Evolutionary conservation across 2,329 filamentous ascomycete genomes (phyloP).

Genomic region (Scleromitrula shiraiana): DNA sequence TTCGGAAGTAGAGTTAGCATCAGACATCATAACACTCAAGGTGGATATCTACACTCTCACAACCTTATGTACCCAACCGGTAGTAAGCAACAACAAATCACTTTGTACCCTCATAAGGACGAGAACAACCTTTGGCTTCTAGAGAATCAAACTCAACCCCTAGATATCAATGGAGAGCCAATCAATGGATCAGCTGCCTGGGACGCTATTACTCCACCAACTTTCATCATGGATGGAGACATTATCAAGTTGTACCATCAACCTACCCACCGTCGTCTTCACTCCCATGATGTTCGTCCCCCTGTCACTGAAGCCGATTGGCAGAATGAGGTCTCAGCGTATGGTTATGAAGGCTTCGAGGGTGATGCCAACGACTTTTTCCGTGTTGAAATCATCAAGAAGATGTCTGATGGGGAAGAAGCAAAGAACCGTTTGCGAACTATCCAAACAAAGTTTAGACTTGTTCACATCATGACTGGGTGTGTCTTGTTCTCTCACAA

Average conservation of each 20-base stretch:
- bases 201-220: constrained; percentile 61
- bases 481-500: constrained; percentile 97
- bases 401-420: constrained; percentile 67
- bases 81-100: constrained; percentile 98
- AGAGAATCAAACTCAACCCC: constrained; percentile 92
- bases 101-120: constrained; percentile 97
- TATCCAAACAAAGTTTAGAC: constrained; percentile 93
- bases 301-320: constrained; percentile 82
- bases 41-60: constrained; percentile 95
- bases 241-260: constrained; percentile 77
- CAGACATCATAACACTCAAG: constrained; percentile 94
- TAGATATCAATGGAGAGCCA: constrained; percentile 64
- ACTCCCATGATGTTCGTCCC: constrained; percentile 90
- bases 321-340: constrained; percentile 95
- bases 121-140: constrained; percentile 93
- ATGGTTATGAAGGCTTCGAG: constrained; percentile 93
- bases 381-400: constrained; percentile 89
- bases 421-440: constrained; percentile 84
- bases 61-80: constrained; percentile 95
- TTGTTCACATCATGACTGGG: constrained; percentile 93
- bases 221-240: constrained; percentile 69
- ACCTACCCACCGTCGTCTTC: constrained; percentile 77
- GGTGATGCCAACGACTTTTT: constrained; percentile 96
- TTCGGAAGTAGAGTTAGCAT: constrained; percentile 80
- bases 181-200: constrained; percentile 78